Evolutionary conservation across 1,139 yeast species (phyloP).

Genomic region (Geotrichum phurueaensis): DNA sequence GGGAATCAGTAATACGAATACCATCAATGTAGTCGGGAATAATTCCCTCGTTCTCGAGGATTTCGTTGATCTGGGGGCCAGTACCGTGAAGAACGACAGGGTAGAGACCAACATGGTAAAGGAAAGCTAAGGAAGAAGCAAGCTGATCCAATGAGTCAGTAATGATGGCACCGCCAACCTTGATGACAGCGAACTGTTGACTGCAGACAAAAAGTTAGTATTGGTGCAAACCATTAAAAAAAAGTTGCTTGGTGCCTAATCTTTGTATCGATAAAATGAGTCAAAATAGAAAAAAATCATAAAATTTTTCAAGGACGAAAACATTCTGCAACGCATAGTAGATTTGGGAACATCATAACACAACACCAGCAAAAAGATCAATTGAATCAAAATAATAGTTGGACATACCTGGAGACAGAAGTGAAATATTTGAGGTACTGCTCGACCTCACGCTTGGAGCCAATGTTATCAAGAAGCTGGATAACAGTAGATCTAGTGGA

Average conservation of each 20-base stretch:
- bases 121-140: slow-evolving; percentile 91
- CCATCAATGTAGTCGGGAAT: slow-evolving; percentile 97
- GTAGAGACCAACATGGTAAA: slow-evolving; percentile 94
- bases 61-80: slow-evolving; percentile 96
- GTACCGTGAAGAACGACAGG: slow-evolving; percentile 98
- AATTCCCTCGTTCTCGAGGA: slow-evolving; percentile 87
- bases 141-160: slow-evolving; percentile 88
- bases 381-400: background rate
- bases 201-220: slow-evolving; percentile 41
- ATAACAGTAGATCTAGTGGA: slow-evolving; percentile 92
- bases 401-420: slow-evolving; percentile 50
- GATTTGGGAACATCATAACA: background rate
- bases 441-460: slow-evolving; percentile 95
- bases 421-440: slow-evolving; percentile 95
- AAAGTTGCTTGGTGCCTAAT: background rate
- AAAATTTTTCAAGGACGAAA: background rate
- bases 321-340: background rate
- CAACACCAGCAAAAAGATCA: background rate
- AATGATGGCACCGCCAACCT: slow-evolving; percentile 98
- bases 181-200: slow-evolving; percentile 96
- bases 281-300: background rate
- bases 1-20: slow-evolving; percentile 88
- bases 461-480: slow-evolving; percentile 88
- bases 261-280: background rate
- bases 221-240: background rate